A percentile compares a stretch with the other conserved stretches of the same genome.
phyloP scores from a whole-genome alignment of 768 basidiomycete genomes.

The Tremella yokohamensis region DNA sequence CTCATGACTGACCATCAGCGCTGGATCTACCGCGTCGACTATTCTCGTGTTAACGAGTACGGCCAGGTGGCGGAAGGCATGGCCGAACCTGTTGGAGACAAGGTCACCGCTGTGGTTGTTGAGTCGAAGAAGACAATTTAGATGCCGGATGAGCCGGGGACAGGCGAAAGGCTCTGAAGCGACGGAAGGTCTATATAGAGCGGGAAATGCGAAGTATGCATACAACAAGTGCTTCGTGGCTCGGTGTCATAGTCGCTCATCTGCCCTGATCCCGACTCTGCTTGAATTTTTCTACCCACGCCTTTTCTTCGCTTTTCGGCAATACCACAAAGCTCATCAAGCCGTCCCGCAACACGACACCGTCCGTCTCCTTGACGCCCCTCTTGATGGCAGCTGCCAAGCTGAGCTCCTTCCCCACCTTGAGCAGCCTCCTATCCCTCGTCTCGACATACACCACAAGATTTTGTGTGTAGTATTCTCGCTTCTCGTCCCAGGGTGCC shows the following conservation, averaged over 20 bases:
- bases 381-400: slow-evolving; percentile 56
- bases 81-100: slow-evolving; percentile 44
- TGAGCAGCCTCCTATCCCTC: slow-evolving; percentile 68
- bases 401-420: slow-evolving; percentile 86
- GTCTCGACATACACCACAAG: slow-evolving; percentile 84
- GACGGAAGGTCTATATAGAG: too few relatives aligned
- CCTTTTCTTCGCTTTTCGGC: slow-evolving; percentile 56
- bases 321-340: slow-evolving; percentile 51
- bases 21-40: slow-evolving; percentile 96
- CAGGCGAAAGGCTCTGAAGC: background rate
- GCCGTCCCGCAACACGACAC: slow-evolving; percentile 65
- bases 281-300: slow-evolving; percentile 89
- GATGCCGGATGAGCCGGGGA: background rate
- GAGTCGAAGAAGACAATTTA: slow-evolving; percentile 30
- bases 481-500: slow-evolving; percentile 71
- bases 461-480: slow-evolving; percentile 63
- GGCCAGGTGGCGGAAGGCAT: slow-evolving; percentile 64
- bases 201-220: background rate
- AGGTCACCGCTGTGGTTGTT: slow-evolving; percentile 22
- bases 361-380: slow-evolving; percentile 62
- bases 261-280: slow-evolving; percentile 33
- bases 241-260: background rate
- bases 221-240: background rate
- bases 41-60: slow-evolving; percentile 91
- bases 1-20: slow-evolving; percentile 57